Conservation (phyloP, 1,139 yeast genomes). For the Lodderomyces metapsilosis region DNA sequence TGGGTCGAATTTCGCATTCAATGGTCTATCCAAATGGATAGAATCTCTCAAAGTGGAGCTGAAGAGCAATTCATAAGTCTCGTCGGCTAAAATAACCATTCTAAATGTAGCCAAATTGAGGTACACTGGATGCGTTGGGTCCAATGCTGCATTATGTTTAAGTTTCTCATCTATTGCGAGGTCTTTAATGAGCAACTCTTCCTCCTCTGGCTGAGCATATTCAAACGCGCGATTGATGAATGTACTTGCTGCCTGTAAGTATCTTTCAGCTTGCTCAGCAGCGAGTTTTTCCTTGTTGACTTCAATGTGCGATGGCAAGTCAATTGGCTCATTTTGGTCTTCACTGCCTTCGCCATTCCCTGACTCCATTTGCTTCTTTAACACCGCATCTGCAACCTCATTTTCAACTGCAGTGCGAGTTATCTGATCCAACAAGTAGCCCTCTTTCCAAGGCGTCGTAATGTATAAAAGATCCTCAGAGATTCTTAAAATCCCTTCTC, state of each 20-base stretch:
- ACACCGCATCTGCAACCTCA: conserved; percentile 61
- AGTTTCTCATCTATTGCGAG: conserved; percentile 38
- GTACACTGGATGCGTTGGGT: conserved; percentile 73
- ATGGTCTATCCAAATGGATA: conserved; percentile 62
- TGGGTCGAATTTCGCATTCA: conserved; percentile 41
- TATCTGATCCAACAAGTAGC: conserved; percentile 55
- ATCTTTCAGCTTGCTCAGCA: conserved; percentile 74
- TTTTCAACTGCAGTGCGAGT: conserved; percentile 63
- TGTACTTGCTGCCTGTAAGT: conserved; percentile 80
- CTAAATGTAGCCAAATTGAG: conserved; percentile 87
- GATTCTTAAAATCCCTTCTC: conserved; percentile 77
- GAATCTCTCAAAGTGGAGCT: conserved; percentile 63
- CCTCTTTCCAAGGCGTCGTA: conserved; percentile 83
- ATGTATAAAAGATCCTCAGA: conserved; percentile 84
- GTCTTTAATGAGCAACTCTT: conserved; percentile 44
- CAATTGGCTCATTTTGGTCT: conserved; percentile 29
- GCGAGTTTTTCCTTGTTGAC: conserved; percentile 64
- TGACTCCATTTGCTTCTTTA: conserved; percentile 24
- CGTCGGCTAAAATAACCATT: conserved; percentile 93
- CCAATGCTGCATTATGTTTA: conserved; percentile 70
- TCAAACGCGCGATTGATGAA: conserved; percentile 89
- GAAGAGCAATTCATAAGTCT: conserved; percentile 84
- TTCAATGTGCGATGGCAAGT: conserved; percentile 56
- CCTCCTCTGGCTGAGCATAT: conserved; percentile 70
- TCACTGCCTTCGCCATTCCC: conserved; percentile 19